Evolutionary conservation across 202 grass and related monocot species (phyloP).

Genomic region (Digitaria exilis): DNA sequence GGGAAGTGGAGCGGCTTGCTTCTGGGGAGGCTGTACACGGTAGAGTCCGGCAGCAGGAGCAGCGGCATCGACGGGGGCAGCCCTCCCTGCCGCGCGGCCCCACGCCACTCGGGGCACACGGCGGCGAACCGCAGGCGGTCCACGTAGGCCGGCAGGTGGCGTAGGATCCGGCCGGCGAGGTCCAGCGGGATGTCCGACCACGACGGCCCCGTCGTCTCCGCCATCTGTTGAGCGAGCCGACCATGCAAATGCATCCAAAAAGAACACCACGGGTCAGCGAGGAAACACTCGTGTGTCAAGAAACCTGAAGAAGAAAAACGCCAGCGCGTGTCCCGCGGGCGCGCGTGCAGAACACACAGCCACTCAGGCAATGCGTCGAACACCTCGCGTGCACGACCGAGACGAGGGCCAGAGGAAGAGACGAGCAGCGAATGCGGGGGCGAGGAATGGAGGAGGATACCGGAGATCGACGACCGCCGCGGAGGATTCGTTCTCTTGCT

Average conservation of each 20-base stretch:
- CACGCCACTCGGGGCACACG: slow-evolving; percentile 3
- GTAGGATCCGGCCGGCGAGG: neutral
- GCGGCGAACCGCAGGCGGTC: slow-evolving; percentile 20
- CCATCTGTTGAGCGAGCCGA: neutral
- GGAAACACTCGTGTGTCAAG: no score
- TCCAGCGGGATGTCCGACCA: slow-evolving; percentile 28
- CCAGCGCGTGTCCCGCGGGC: no score
- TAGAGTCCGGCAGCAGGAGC: neutral
- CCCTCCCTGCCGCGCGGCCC: neutral
- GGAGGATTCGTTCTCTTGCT: neutral
- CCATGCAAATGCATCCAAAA: neutral
- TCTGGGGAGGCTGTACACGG: neutral
- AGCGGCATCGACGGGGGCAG: neutral
- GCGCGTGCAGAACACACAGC: no score
- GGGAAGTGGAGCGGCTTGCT: neutral
- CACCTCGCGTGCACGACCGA: neutral
- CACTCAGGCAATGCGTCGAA: neutral
- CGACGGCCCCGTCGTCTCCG: neutral
- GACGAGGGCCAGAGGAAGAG: neutral
- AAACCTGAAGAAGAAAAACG: neutral
- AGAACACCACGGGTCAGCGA: neutral
- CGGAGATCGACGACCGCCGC: neutral
- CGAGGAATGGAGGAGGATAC: neutral
- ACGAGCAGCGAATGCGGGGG: neutral
- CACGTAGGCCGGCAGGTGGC: neutral